Conservation (phyloP, 1,284 basidiomycete genomes). For the Hymenochaete sp. region DNA sequence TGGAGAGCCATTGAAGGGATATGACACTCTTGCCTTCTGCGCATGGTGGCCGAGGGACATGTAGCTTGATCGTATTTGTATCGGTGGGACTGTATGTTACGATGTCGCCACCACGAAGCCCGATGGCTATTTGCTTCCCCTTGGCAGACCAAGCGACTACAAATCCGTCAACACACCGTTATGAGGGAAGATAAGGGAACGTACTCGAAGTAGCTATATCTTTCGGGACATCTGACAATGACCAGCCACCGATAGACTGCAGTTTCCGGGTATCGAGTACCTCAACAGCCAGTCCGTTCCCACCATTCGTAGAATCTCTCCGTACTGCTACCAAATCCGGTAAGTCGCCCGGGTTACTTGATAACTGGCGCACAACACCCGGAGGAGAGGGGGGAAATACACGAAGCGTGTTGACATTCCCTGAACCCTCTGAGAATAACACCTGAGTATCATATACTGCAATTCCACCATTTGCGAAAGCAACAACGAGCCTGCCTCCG, state of each 20-base stretch:
- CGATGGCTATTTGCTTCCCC: constrained; percentile 78
- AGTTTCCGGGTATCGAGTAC: constrained; percentile 47
- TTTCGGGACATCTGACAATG: no score
- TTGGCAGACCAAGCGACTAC: constrained; percentile 79
- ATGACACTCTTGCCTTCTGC: constrained; percentile 42
- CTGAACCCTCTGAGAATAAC: constrained; percentile 39
- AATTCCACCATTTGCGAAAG: constrained; percentile 47
- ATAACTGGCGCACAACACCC: constrained; percentile 42
- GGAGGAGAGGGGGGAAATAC: constrained; percentile 36
- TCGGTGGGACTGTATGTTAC: constrained; percentile 58
- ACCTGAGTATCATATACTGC: constrained; percentile 45
- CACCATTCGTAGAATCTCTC: constrained; percentile 34
- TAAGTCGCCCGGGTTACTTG: constrained; percentile 57
- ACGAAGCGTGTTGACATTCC: constrained; percentile 37
- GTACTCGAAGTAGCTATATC: no score
- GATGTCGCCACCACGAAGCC: constrained; percentile 63
- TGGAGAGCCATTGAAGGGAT: constrained; percentile 64
- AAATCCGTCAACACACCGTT: constrained; percentile 13
- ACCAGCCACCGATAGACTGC: constrained; percentile 58
- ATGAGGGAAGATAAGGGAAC: constrained; percentile 23
- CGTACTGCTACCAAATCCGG: constrained; percentile 54
- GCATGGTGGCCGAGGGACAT: constrained; percentile 47
- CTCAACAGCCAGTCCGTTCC: constrained; percentile 37
- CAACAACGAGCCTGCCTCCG: constrained; percentile 53
- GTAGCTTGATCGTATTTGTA: constrained; percentile 45